phyloP scores from a whole-genome alignment of 2,329 filamentous ascomycete species.

The Chaetomiaceae sp. region DNA sequence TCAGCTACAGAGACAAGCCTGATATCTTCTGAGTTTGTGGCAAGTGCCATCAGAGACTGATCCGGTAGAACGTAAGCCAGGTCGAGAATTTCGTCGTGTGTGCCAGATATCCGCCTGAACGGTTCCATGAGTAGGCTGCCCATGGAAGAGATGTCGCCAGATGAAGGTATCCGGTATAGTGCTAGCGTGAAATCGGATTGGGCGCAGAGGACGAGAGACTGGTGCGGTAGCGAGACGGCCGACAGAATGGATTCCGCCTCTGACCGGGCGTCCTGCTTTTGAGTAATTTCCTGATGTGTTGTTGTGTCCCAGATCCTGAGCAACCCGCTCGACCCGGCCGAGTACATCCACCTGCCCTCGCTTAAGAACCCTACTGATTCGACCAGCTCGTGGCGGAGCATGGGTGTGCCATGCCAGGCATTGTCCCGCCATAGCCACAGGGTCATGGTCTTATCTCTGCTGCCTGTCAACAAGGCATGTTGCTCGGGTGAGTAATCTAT shows the following conservation, averaged over 20 bases:
- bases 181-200: slow-evolving; percentile 86
- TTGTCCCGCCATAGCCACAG: slow-evolving; percentile 90
- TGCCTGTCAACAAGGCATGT: slow-evolving; percentile 72
- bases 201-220: slow-evolving; percentile 70
- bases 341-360: slow-evolving; percentile 66
- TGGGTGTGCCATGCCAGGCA: slow-evolving; percentile 77
- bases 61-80: slow-evolving; percentile 78
- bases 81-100: slow-evolving; percentile 96
- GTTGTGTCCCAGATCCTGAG: slow-evolving; percentile 78
- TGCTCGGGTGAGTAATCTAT: slow-evolving; percentile 73
- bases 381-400: slow-evolving; percentile 79
- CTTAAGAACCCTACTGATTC: slow-evolving; percentile 77
- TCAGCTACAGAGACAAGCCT: slow-evolving; percentile 70
- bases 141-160: slow-evolving; percentile 28
- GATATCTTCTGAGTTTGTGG: slow-evolving; percentile 92
- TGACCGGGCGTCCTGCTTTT: slow-evolving; percentile 57
- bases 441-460: slow-evolving; percentile 89
- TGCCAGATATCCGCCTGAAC: slow-evolving; percentile 81
- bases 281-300: slow-evolving; percentile 71
- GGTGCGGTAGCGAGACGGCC: slow-evolving; percentile 57
- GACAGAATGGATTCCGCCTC: slow-evolving; percentile 65
- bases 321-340: slow-evolving; percentile 76
- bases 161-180: slow-evolving; percentile 53
- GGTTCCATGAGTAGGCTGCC: slow-evolving; percentile 37
- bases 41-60: slow-evolving; percentile 75